Base-by-base conservation (phyloP, 768 basidiomycete genomes). In the Xanthoconium purpureum region DNA sequence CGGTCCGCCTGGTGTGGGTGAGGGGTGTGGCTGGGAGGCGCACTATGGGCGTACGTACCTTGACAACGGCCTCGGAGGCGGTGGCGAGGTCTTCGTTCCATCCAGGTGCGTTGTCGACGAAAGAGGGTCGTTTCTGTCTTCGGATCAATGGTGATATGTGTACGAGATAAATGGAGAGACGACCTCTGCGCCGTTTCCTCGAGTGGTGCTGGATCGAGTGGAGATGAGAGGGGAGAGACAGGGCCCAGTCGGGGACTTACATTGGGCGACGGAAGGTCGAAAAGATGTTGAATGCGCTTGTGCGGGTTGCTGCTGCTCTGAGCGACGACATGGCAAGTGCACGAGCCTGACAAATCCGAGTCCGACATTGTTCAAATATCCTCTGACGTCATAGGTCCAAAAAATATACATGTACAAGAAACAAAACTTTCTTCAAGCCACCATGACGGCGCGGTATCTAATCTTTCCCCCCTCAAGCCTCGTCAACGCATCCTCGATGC, bases 71-170 rank as follows among this genome's bases (percentile, higher is more conserved):
- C 69, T 89, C 87, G 3, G 88, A 88, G 12, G 76, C 58, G 53
- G 77, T 79, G 0, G 87, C 87, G 13, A 89, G 78, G 28, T 70
- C 67, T 61, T 89, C 87, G 58, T 88, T 88, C 87, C 87, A 89
- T 2, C 86, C 87, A 4, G 85, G 87, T 0, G 86, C 84, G 12
- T 76, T 60, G n/a, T 71, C 60, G 52, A 80, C 77, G 11, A 81
- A 77, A 1, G 82, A 76, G 18, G 79, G 75, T 13, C 60, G 66
- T 58, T 87, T 87, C 64, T 85, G 82, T 63, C 63, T 53, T 83
- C 82, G 20, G 85, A 69, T 52, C 29, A 49, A 43, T 18, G n/a
- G n/a, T n/a, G 20, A 17, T 2, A 10, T n/a, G 6, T 33, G 29
- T 43, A 2, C 17, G 33, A 17, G 24, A 38, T 5, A 13, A 36